A percentile compares a stretch with the other conserved stretches of the same genome.
Evolutionary conservation across 1,284 basidiomycete genomes (phyloP).

Genomic region (Puccinia polysora): DNA sequence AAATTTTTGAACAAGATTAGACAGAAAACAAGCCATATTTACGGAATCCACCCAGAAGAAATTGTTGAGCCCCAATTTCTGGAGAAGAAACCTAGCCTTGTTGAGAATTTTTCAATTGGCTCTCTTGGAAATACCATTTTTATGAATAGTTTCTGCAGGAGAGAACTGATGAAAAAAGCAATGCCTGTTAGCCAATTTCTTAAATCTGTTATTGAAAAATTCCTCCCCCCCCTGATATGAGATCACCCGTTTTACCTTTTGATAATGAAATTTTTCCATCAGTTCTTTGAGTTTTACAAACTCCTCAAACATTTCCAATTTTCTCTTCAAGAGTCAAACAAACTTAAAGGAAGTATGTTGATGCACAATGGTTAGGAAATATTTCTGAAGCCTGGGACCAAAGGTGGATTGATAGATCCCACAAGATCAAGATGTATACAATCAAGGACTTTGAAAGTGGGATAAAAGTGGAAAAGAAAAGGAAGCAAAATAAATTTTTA

Average conservation of each 20-base stretch:
- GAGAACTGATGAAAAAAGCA: neutral
- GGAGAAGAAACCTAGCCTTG: too few species aligned
- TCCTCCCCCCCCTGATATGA: neutral
- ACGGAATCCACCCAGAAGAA: neutral
- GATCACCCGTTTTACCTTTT: neutral
- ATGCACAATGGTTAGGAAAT: neutral
- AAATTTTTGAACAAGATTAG: neutral
- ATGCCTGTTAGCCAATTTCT: neutral
- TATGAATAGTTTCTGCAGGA: neutral
- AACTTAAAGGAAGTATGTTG: too few species aligned
- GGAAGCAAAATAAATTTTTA: too few species aligned
- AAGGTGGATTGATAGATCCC: neutral
- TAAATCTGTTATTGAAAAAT: neutral
- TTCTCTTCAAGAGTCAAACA: neutral
- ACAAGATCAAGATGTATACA: too few species aligned
- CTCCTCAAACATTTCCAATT: neutral
- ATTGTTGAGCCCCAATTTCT: neutral
- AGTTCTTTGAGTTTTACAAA: neutral
- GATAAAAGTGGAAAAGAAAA: too few species aligned
- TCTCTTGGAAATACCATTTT: neutral
- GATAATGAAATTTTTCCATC: neutral
- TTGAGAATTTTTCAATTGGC: too few species aligned
- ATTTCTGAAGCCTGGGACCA: too few species aligned
- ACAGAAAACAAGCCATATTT: neutral
- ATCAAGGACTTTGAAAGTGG: too few species aligned